Conservation (phyloP, 805 yeast genomes). For the Cephaloascus fragrans region DNA sequence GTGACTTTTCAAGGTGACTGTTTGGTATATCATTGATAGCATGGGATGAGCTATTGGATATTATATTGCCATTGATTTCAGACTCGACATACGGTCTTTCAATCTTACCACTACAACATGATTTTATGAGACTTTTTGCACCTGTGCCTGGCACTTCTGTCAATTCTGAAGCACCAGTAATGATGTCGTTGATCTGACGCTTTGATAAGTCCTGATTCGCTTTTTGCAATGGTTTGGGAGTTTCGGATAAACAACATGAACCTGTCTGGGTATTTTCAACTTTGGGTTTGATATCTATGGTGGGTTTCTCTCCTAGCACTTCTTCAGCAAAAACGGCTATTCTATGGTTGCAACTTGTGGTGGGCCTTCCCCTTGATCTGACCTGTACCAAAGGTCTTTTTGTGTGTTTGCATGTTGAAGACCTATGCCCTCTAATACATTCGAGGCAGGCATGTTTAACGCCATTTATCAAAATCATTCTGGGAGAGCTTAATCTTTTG, state of each 20-base stretch:
- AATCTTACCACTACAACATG: neutral
- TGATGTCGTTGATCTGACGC: too few relatives aligned
- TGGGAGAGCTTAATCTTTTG: too few relatives aligned
- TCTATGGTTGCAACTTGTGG: constrained; percentile 45
- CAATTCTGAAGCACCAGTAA: neutral
- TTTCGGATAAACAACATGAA: too few relatives aligned
- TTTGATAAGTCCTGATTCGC: too few relatives aligned
- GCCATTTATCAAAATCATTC: constrained; percentile 71
- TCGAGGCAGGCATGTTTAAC: constrained; percentile 76
- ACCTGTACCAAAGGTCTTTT: constrained; percentile 76
- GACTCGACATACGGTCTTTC: neutral
- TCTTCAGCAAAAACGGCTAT: constrained; percentile 50
- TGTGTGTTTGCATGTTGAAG: constrained; percentile 78
- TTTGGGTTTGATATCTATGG: too few relatives aligned
- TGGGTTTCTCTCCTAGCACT: constrained; percentile 15
- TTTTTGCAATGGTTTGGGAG: too few relatives aligned
- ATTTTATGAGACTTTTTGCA: neutral
- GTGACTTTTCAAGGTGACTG: too few relatives aligned
- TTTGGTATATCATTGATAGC: too few relatives aligned
- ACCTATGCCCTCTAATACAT: constrained; percentile 90
- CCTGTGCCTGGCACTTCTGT: neutral
- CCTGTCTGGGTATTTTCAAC: too few relatives aligned
- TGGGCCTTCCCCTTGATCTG: constrained; percentile 83
- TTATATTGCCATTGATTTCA: too few relatives aligned
- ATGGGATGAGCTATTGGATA: too few relatives aligned